Evolutionary conservation across 352 stramenopile species (phyloP), one percentile per base, ranked within the genome.

Genomic region (Globisporangium uncinulatum): DNA sequence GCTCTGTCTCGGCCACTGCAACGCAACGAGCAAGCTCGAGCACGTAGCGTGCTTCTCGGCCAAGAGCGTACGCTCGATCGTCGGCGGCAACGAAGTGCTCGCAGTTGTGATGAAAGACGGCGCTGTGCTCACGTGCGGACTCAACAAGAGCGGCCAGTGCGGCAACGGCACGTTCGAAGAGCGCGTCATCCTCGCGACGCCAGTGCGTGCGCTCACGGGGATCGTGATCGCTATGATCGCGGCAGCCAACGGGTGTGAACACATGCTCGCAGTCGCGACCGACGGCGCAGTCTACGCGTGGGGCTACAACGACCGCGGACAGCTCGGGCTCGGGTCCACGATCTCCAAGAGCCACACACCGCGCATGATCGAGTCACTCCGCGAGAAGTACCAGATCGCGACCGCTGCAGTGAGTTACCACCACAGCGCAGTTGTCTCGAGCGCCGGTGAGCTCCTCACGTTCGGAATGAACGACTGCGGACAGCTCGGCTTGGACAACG

Each of bases 391-490:
- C 41, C 65, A 81, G 29, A 84, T 92, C 37, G 77, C 75, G n/a
- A 73, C 63, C 11, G 83, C 81, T 3, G 81, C 83, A 3, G 81
- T 95, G 44, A 95, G 83, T 49, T 95, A 95, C 47, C 86, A 95
- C 47, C 86, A 95, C 65, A 95, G 86, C 49, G 86, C 83, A 7
- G 79, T 94, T 3, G 69, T 95, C 8, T 85, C 83, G 4, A 92
- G 69, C 45, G 70, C 75, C 7, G 86, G 83, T 11, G 86, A 93
- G 59, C 36, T 95, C 17, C 67, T 95, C 7, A 92, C 70, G 53
- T 95, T 95, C 65, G 86, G 86, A 10, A 95, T 95, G 86, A 95
- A 95, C 42, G 86, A 95, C 52, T 92, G 83, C 57, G 86, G 86
- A 0, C 86, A 95, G 55, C 70, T 95, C 2, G 86, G 86, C 11